Evolutionary conservation across 192 early-diverging fungal genomes (phyloP).

Genomic region (Chytriomyces sp.): DNA sequence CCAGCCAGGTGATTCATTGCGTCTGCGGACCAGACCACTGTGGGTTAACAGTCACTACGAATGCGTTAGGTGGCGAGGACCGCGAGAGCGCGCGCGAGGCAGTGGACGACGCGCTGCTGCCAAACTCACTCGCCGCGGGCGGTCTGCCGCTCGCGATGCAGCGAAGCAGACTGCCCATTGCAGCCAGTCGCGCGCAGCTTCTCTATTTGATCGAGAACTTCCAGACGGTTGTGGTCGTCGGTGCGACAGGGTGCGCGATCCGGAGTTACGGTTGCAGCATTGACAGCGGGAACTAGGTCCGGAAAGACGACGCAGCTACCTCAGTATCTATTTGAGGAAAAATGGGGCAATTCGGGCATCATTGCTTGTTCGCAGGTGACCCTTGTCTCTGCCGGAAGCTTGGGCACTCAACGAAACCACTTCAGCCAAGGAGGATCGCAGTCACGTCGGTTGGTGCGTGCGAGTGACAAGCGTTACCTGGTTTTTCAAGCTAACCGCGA

Average conservation of each 20-base stretch:
- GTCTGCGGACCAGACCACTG: too few relatives aligned
- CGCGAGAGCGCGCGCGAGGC: neutral
- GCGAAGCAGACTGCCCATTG: constrained; percentile 11
- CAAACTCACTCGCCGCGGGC: neutral
- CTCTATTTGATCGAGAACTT: constrained; percentile 68
- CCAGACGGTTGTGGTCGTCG: constrained; percentile 73
- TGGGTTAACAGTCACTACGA: too few relatives aligned
- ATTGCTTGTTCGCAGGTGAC: constrained; percentile 77
- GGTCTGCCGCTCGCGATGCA: constrained; percentile 20
- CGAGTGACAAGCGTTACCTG: neutral
- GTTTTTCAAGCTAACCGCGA: constrained; percentile 1
- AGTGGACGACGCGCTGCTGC: neutral
- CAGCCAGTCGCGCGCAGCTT: constrained; percentile 52
- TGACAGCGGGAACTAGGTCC: constrained; percentile 27
- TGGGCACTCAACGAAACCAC: neutral
- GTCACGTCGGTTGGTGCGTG: constrained; percentile 22
- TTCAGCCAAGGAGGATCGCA: constrained; percentile 31
- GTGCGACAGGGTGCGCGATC: constrained; percentile 60
- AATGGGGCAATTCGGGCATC: constrained; percentile 65
- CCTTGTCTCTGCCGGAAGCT: neutral
- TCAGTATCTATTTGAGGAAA: constrained; percentile 76
- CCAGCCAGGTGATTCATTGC: too few relatives aligned
- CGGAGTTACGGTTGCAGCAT: neutral
- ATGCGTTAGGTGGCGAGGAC: constrained; percentile 10
- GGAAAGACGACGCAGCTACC: constrained; percentile 85